Evolutionary conservation across 768 basidiomycete genomes (phyloP), one percentile per base, ranked within the genome.

Genomic region (Boletus pseudo-olivaceus): DNA sequence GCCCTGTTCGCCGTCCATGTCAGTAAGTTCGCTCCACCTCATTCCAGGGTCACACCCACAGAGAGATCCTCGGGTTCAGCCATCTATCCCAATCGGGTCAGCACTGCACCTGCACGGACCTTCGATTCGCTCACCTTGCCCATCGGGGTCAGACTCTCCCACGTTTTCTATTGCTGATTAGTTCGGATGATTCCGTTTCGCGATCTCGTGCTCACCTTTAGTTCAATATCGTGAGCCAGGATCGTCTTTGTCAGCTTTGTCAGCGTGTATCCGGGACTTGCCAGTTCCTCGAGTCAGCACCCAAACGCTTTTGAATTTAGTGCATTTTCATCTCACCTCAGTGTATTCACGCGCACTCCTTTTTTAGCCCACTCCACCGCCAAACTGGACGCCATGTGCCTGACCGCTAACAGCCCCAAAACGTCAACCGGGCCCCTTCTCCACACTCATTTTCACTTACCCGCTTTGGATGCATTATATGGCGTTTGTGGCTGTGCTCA

Each of bases 361-460:
- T 87, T 83, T 69, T 86, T 88, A 0, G 96, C 96, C 94, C 95
- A 98, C 74, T 98, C 96, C 26, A 98, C 93, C 1, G 89, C 95
- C 33, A 98, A 78, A 61, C 88, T 91, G 2, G 90, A 77, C 12
- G 93, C 93, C 91, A 98, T 91, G 66, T 98, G 95, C 62, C 88
- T 87, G 33, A 98, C 94, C 45, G 94, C 88, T 88, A 55, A 23
- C 43, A 40, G 20, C 42, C 42, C 46, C 55, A 62, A 35, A 5
- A n/a, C 8, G n/a, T 19, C 38, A 19, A 2, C 12, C 19, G 9
- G 15, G 6, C 20, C 5, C 20, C 5, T n/a, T 45, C 37, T 5
- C 20, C 10, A 26, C 43, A 19, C 15, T 9, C 32, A 20, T 10
- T 7, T 8, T 1, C 35, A 63, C 78, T 63, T 62, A 85, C 87